A percentile compares a stretch with the other conserved stretches of the same genome.
phyloP scores from a whole-genome alignment of 2,329 filamentous ascomycete genomes.

The Phyllosticta paracitricarpa region DNA sequence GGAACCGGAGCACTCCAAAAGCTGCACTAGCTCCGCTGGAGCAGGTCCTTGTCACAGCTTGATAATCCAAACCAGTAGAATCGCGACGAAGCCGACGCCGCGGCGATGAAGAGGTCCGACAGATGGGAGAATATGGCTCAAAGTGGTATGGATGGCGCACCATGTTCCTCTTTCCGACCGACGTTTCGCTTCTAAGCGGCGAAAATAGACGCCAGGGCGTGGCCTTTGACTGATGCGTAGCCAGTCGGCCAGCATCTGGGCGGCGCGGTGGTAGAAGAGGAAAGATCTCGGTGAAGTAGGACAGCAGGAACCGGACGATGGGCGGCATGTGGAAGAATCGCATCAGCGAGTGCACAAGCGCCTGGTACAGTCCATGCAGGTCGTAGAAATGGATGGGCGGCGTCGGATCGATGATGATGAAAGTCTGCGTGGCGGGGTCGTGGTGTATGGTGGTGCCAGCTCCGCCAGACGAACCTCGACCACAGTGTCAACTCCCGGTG shows the following conservation, averaged over 20 bases:
- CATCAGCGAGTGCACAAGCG: conserved; percentile 24
- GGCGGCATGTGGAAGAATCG: conserved; percentile 26
- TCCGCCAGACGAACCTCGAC: no score
- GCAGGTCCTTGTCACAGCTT: no score
- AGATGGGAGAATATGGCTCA: no score
- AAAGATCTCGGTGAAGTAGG: conserved; percentile 31
- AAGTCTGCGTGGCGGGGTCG: conserved; percentile 36
- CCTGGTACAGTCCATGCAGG: conserved; percentile 27
- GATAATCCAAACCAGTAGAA: no score
- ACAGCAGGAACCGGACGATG: conserved; percentile 27
- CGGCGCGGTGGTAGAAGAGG: conserved; percentile 17
- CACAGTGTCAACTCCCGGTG: no score
- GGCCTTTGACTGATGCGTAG: neutral
- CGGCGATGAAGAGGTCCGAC: no score
- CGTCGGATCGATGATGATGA: conserved; percentile 42
- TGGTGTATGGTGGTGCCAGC: neutral
- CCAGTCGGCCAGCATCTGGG: neutral
- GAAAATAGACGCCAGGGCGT: neutral
- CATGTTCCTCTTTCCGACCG: no score
- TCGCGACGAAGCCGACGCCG: no score
- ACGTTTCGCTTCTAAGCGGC: no score
- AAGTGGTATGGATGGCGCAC: no score
- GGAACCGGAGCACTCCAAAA: no score
- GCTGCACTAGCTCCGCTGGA: no score
- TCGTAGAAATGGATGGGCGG: conserved; percentile 34